Conservation (phyloP, 2,329 filamentous ascomycete species). For the Cordyceps cateniannulata region DNA sequence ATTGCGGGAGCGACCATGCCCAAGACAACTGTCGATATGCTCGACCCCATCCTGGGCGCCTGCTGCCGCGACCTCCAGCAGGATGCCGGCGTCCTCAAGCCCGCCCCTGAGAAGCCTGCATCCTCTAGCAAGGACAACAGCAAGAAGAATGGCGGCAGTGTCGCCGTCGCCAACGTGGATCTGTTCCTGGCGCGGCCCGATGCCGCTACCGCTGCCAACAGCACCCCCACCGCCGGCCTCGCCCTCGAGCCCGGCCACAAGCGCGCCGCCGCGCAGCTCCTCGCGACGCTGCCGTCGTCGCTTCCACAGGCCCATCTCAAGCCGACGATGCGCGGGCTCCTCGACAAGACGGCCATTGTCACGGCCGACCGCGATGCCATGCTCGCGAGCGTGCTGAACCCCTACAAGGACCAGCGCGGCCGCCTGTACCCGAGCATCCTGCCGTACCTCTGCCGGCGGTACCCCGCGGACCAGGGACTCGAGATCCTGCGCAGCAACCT, state of each 20-base stretch:
- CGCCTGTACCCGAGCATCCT: conserved; percentile 66
- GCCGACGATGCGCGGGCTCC: conserved; percentile 63
- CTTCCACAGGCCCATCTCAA: conserved; percentile 62
- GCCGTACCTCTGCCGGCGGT: conserved; percentile 67
- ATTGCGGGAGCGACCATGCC: conserved; percentile 60
- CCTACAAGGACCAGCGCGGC: conserved; percentile 57
- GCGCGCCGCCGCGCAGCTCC: conserved; percentile 52
- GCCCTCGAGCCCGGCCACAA: conserved; percentile 41
- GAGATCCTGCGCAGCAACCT: conserved; percentile 64
- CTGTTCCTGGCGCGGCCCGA: conserved; percentile 51
- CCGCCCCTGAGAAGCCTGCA: conserved; percentile 26
- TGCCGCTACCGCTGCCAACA: conserved; percentile 23
- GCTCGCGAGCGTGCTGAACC: conserved; percentile 76
- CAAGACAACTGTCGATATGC: conserved; percentile 56
- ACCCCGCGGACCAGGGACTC: conserved; percentile 55
- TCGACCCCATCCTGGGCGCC: conserved; percentile 55
- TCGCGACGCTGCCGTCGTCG: conserved; percentile 55
- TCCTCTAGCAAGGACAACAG: conserved; percentile 21
- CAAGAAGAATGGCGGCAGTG: conserved; percentile 30
- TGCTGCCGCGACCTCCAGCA: conserved; percentile 71
- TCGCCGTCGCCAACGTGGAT: conserved; percentile 56
- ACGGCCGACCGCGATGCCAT: conserved; percentile 63
- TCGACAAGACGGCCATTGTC: conserved; percentile 78
- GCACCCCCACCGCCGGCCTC: conserved; percentile 18
- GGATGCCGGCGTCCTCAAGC: conserved; percentile 41